A percentile compares a stretch with the other conserved stretches of the same genome.
Evolutionary conservation across 805 yeast species (phyloP).

Genomic region (Naumovozyma baii): DNA sequence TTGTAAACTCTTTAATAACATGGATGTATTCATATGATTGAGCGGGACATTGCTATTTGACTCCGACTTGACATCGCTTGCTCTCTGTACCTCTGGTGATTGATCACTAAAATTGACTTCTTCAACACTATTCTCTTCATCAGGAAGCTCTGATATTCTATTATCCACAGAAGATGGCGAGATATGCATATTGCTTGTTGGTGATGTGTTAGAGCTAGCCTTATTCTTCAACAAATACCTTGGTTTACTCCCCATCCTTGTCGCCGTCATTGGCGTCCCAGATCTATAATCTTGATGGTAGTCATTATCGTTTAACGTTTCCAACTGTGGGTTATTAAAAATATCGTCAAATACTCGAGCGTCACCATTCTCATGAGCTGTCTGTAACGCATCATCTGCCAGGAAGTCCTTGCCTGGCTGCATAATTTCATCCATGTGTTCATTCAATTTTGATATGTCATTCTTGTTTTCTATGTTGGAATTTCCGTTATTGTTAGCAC

Average conservation of each 20-base stretch:
- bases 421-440: too few species aligned
- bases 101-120: too few species aligned
- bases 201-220: conserved; percentile 10
- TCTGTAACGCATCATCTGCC: conserved; percentile 3
- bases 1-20: not conserved
- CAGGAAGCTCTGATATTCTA: conserved; percentile 21
- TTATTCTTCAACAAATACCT: conserved; percentile 21
- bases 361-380: not conserved
- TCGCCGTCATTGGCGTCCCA: not conserved
- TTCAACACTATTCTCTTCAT: conserved; percentile 13
- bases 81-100: too few species aligned
- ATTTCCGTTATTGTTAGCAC: not conserved
- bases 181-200: not conserved
- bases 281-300: not conserved
- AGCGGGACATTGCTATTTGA: not conserved
- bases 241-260: conserved; percentile 2
- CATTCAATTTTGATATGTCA: not conserved
- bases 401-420: not conserved
- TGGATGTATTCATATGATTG: not conserved
- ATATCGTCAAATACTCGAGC: conserved; percentile 3
- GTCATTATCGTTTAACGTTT: not conserved
- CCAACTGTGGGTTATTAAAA: not conserved
- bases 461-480: not conserved
- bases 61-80: too few species aligned
- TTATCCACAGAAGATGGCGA: conserved; percentile 1